Conservation (phyloP, 2,329 filamentous ascomycete species). For the Exophiala oligosperma region DNA sequence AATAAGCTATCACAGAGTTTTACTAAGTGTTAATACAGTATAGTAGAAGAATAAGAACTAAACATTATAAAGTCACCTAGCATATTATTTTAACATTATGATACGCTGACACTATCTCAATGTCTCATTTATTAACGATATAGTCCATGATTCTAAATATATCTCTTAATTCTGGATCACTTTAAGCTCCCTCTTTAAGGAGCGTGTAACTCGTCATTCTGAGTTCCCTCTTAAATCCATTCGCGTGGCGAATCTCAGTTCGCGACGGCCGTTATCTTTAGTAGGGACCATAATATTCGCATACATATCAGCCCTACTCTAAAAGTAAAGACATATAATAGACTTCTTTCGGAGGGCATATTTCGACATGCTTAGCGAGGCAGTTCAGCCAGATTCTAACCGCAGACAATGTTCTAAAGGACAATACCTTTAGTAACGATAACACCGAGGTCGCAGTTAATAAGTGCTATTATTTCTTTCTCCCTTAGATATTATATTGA, state of each 20-base stretch:
- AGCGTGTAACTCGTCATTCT: not conserved
- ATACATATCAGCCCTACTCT: not conserved
- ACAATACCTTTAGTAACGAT: constrained; percentile 1
- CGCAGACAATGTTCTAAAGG: not conserved
- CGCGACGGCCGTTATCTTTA: not conserved
- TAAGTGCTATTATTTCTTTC: not conserved
- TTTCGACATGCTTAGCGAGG: not conserved
- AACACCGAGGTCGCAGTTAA: not conserved
- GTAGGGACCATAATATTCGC: not conserved
- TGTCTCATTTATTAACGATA: not conserved
- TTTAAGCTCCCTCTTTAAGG: not conserved
- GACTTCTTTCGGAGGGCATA: constrained; percentile 1
- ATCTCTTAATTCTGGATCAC: not conserved
- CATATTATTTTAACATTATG: not conserved
- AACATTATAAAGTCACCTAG: not conserved
- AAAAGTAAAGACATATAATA: not conserved
- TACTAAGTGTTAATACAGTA: not conserved
- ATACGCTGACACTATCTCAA: not conserved
- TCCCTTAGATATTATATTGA: not conserved
- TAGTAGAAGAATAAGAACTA: too few relatives aligned
- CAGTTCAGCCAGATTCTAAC: not conserved
- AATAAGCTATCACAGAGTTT: not conserved
- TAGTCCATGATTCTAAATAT: not conserved
- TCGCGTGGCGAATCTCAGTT: not conserved
- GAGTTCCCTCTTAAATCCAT: not conserved